Base-by-base conservation (phyloP, 2,329 filamentous ascomycete genomes). In the Plectosphaerella plurivora region DNA sequence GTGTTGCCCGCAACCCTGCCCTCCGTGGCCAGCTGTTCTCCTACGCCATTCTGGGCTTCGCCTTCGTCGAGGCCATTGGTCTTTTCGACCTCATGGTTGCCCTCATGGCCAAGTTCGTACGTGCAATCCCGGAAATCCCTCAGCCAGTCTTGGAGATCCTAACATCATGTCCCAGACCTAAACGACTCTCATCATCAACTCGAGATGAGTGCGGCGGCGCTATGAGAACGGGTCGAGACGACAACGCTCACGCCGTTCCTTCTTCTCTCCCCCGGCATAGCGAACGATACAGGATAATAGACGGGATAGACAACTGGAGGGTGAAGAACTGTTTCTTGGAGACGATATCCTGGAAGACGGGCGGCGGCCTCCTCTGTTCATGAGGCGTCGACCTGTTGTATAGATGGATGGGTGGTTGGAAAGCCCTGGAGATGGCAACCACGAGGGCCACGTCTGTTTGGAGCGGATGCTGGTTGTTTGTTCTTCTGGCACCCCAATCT, bases 1-100 rank as follows among this genome's bases (percentile, higher is more conserved):
- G 86, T 79, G 89, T 94, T 74, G 89, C 90, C 81, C 89, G 90
- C 81, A 96, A 96, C 89, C 90, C 90, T 71, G 88, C 88, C 72
- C 89, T 95, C 80, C 88, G 89, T 81, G 90, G 89, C 74, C 91
- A 95, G 85, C 89, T 96, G 71, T 96, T 94, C 88, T 89, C 88
- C 65, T 93, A 94, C 80, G 89, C 89, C 84, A 93, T 94, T 88
- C 81, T 94, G 72, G 89, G 90, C 81, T 94, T 94, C 81, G 90
- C 89, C 73, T 94, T 94, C 87, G 89, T 92, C 76, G 90, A 94
- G 76, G 89, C 90, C 79, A 91, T 89, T 67, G 88, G 87, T 87
- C 85, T 90, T 71, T 90, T 90, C 86, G 87, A 90, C 71, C 86
- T 90, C 71, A 91, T 91, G 88, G 84, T 91, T 90, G 88, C 88